Evolutionary conservation across 208 protist species (phyloP), one percentile per base, ranked within the genome.

Genomic region (Wallacemonas sp.): DNA sequence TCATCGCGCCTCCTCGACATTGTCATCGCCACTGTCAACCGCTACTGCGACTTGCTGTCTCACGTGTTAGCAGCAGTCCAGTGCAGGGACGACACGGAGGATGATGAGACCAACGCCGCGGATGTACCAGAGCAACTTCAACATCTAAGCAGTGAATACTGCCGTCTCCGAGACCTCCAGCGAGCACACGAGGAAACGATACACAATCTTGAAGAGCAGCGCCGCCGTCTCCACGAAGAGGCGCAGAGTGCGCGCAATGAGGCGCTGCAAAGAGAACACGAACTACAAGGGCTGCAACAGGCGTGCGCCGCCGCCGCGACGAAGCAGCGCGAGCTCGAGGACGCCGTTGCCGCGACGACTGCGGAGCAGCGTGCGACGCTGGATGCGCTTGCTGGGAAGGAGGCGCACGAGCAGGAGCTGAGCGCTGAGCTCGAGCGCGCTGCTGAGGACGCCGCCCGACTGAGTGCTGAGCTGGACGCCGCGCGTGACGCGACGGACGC

Each of bases 1-100:
- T 60, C 58, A 39, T 78, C 68, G 13, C 80, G 73, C 22, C 54
- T 81, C 1, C 67, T 85, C 30, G 79, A 85, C n/a, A 42, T 76
- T 26, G 50, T 79, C 27, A 69, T 78, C 29, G 53, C 53, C 22
- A 65, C 66, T 41, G 37, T 78, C 24, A 33, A 73, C 38, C 63
- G 68, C 22, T 73, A 83, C 34, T 63, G 68, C 13, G 48, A 34
- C 30, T 34, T 82, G 8, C 60, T 78, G 3, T 4, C 3, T 8
- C 4, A 46, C 13, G 3, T 45, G 8, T 17, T 41, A 45, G 37
- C 27, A 3, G 46, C 26, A 19, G 55, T 22, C 21, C n/a, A n/a
- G n/a, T n/a, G n/a, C n/a, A n/a, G n/a, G n/a, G n/a, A n/a, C n/a
- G n/a, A n/a, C n/a, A n/a, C n/a, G n/a, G 39, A 45, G 26, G 30